phyloP scores from a whole-genome alignment of 2,329 filamentous ascomycete genomes.

The Verticillium klebahnii region DNA sequence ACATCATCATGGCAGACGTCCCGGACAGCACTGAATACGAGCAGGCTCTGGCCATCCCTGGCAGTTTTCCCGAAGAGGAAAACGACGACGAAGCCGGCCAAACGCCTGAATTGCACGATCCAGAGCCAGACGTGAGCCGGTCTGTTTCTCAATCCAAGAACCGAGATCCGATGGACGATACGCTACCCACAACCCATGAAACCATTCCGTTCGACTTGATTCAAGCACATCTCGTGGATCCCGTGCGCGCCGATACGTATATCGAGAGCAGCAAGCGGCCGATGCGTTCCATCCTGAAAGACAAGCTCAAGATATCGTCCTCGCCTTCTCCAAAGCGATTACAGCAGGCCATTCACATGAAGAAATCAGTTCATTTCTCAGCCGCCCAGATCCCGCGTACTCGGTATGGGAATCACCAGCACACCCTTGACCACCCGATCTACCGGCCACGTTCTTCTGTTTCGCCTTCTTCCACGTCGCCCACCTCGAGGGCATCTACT shows the following conservation, averaged over 20 bases:
- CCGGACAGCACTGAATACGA: neutral
- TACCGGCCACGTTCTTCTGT: neutral
- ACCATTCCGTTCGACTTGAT: neutral
- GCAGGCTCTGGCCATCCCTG: slow-evolving; percentile 4
- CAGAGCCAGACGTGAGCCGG: neutral
- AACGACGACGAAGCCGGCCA: neutral
- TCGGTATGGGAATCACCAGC: neutral
- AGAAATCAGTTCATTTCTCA: neutral
- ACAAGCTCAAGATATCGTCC: neutral
- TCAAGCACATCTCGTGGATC: neutral
- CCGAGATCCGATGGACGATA: neutral
- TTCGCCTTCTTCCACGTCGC: neutral
- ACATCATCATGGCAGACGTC: neutral
- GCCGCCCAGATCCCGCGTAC: neutral
- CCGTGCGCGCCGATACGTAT: neutral
- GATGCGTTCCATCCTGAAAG: neutral
- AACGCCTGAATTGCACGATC: neutral
- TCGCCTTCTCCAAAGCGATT: neutral
- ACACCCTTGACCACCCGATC: neutral
- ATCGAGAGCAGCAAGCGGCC: neutral
- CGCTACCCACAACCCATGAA: neutral
- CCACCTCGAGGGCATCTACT: neutral
- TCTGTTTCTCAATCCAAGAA: neutral
- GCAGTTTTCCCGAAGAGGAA: slow-evolving; percentile 7
- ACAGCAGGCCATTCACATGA: neutral